Conservation (phyloP, 805 yeast genomes). For the Peterozyma xylosa region DNA sequence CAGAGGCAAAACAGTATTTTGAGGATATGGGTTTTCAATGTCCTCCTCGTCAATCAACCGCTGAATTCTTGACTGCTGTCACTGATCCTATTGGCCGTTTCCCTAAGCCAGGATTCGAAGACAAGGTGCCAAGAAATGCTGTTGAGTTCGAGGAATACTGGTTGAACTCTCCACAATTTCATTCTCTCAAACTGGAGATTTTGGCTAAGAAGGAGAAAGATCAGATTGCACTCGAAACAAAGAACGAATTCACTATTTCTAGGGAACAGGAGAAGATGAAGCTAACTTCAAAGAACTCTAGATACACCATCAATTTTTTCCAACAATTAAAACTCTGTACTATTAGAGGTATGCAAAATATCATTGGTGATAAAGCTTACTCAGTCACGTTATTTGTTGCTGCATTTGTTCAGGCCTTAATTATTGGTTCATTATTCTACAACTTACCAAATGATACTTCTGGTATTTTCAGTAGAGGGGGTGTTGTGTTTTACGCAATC, state of each 20-base stretch:
- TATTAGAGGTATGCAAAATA: slow-evolving; percentile 45
- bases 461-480: slow-evolving; percentile 61
- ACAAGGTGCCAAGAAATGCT: slow-evolving; percentile 52
- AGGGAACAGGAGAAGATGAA: slow-evolving; percentile 29
- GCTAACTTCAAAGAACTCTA: slow-evolving; percentile 28
- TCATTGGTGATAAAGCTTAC: slow-evolving; percentile 49
- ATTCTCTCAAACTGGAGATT: slow-evolving; percentile 25
- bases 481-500: slow-evolving; percentile 51
- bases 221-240: slow-evolving; percentile 22
- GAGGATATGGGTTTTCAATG: slow-evolving; percentile 57
- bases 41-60: slow-evolving; percentile 60
- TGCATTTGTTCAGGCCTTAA: slow-evolving; percentile 46
- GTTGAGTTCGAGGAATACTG: slow-evolving; percentile 55
- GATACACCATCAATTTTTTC: slow-evolving; percentile 33
- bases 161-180: slow-evolving; percentile 41
- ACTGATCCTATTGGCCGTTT: slow-evolving; percentile 61
- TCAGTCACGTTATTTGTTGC: slow-evolving; percentile 38
- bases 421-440: slow-evolving; percentile 58
- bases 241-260: slow-evolving; percentile 25
- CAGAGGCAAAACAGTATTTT: slow-evolving; percentile 48
- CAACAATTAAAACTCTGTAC: slow-evolving; percentile 44
- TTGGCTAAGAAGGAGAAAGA: slow-evolving; percentile 10
- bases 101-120: slow-evolving; percentile 38
- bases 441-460: slow-evolving; percentile 38
- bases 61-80: slow-evolving; percentile 63